These are phyloP conservation scores for Xylaria sp. DNA, from an alignment of 2,329 filamentous ascomycete genomes.

Conservation along the genomic window DNA sequence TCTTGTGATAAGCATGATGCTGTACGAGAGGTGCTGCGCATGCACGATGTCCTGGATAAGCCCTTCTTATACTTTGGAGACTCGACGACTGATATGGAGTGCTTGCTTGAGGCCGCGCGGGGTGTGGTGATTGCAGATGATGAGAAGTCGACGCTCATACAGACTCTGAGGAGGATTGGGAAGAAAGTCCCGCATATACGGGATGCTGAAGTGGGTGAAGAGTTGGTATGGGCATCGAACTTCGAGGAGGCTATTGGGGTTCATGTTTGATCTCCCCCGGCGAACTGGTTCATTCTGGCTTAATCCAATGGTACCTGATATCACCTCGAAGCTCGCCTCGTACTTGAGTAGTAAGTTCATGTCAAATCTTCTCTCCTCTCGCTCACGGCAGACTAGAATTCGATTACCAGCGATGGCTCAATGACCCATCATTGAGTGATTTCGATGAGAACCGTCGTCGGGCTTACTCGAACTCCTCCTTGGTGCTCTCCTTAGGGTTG, in stretches of 20 bases:
- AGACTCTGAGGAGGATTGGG: conserved; percentile 49
- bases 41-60: conserved; percentile 37
- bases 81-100: conserved; percentile 67
- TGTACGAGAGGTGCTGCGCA: conserved; percentile 49
- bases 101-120: conserved; percentile 55
- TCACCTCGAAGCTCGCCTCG: not conserved
- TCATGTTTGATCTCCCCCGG: conserved; percentile 24
- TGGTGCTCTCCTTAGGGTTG: not conserved
- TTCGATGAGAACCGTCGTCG: not conserved
- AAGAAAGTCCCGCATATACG: conserved; percentile 48
- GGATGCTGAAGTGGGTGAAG: conserved; percentile 42
- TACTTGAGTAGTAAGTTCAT: conserved; percentile 14
- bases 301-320: not conserved
- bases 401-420: not conserved
- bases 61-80: conserved; percentile 67
- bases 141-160: conserved; percentile 47
- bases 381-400: not conserved
- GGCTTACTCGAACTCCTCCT: not conserved
- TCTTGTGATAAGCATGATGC: conserved; percentile 60
- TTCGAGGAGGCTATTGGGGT: conserved; percentile 47
- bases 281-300: not conserved
- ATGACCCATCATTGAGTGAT: not conserved
- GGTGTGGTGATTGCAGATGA: conserved; percentile 61
- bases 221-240: conserved; percentile 48
- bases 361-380: not conserved